A percentile compares a stretch with the other conserved stretches of the same genome.
These are phyloP conservation scores for Elymus sibiricus DNA, from an alignment of 176 grass and related monocot species.

Conservation along the genomic window DNA sequence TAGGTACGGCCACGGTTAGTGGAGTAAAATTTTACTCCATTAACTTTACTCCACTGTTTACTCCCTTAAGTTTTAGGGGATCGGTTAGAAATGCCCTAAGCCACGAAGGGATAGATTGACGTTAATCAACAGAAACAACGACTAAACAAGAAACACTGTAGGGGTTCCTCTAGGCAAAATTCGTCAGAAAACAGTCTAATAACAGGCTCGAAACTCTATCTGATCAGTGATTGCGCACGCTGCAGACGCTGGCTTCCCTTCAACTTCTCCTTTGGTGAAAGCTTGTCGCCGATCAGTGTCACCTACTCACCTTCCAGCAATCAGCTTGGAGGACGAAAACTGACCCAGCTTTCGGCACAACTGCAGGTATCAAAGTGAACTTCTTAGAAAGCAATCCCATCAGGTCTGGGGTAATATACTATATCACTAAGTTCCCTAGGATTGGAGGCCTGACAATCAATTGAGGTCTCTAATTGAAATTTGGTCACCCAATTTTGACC, in stretches of 20 bases:
- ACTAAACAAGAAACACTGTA: neutral
- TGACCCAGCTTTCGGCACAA: constrained; percentile 65
- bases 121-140: neutral
- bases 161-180: neutral
- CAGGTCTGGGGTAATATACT: neutral
- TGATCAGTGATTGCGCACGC: constrained; percentile 40
- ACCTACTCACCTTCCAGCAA: constrained; percentile 70
- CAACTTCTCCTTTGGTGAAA: constrained; percentile 55
- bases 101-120: neutral
- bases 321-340: constrained; percentile 81
- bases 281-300: constrained; percentile 61
- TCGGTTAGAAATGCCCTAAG: too few relatives aligned
- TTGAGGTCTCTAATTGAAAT: too few relatives aligned
- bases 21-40: too few relatives aligned
- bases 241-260: constrained; percentile 36
- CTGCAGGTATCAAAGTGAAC: constrained; percentile 37
- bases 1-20: too few relatives aligned
- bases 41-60: too few relatives aligned
- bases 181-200: neutral
- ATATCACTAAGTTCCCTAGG: neutral
- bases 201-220: constrained; percentile 18
- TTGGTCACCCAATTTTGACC: too few relatives aligned
- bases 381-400: neutral
- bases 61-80: too few relatives aligned
- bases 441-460: too few relatives aligned